A percentile compares a stretch with the other conserved stretches of the same genome.
Conservation (phyloP, 2,329 filamentous ascomycete species). For the Madurella mycetomatis region DNA sequence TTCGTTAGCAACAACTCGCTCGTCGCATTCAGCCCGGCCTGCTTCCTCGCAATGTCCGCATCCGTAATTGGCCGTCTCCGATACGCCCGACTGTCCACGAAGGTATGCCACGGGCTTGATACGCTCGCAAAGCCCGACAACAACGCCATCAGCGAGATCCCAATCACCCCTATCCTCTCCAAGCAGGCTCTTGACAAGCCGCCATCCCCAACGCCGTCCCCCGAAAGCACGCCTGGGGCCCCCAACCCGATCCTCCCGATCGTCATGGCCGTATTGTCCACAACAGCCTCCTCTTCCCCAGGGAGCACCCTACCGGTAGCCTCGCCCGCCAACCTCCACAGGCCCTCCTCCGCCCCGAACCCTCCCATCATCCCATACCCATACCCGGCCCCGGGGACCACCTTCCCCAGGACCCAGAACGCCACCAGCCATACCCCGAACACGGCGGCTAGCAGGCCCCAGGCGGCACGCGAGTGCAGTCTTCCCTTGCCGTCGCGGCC, state of each 20-base stretch:
- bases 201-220: constrained; percentile 23
- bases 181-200: constrained; percentile 51
- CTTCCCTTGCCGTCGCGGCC: constrained; percentile 53
- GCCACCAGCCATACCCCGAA: constrained; percentile 65
- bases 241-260: constrained; percentile 24
- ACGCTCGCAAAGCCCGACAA: constrained; percentile 89
- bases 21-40: constrained; percentile 72
- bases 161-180: constrained; percentile 75
- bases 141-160: constrained; percentile 79
- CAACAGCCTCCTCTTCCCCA: constrained; percentile 12
- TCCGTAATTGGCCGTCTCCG: constrained; percentile 61
- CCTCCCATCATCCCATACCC: constrained; percentile 19
- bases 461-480: constrained; percentile 52
- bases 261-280: constrained; percentile 32
- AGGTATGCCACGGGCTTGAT: constrained; percentile 79
- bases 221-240: constrained; percentile 8
- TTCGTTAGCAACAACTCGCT: constrained; percentile 76
- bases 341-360: constrained; percentile 5
- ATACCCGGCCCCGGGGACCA: constrained; percentile 38
- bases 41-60: constrained; percentile 69
- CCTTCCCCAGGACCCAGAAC: constrained; percentile 72
- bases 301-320: background rate
- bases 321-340: constrained; percentile 4
- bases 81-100: constrained; percentile 55
- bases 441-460: constrained; percentile 57